phyloP scores from a whole-genome alignment of 371 early-diverging fungal species.

The Mortierella polycephala region DNA sequence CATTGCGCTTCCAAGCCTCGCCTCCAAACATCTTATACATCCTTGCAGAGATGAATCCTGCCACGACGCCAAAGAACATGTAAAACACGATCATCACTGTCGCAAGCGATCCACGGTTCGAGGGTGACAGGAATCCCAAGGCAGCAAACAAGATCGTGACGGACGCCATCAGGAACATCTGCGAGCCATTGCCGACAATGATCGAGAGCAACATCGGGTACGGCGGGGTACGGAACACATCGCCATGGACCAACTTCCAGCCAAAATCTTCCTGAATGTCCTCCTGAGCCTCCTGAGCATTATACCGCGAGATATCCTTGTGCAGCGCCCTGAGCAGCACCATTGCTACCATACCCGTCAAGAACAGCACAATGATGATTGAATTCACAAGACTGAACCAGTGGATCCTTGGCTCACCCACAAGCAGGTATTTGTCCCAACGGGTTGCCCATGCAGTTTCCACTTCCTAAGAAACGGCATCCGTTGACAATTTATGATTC shows the following conservation, averaged over 20 bases:
- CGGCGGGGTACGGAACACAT: constrained; percentile 91
- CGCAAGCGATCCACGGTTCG: constrained; percentile 91
- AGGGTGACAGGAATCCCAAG: constrained; percentile 96
- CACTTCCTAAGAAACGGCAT: constrained; percentile 55
- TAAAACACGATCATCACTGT: constrained; percentile 93
- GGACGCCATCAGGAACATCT: constrained; percentile 88
- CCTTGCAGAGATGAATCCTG: constrained; percentile 91
- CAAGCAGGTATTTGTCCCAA: constrained; percentile 92
- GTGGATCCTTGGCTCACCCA: constrained; percentile 85
- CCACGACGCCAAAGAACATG: constrained; percentile 85
- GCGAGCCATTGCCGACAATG: constrained; percentile 91
- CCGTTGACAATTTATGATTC: background rate
- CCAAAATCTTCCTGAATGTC: constrained; percentile 93
- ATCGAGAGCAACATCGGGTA: constrained; percentile 85
- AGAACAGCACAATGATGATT: constrained; percentile 87
- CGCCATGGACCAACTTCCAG: constrained; percentile 94
- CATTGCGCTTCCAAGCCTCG: constrained; percentile 85
- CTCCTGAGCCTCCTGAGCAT: constrained; percentile 78
- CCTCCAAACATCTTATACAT: constrained; percentile 96
- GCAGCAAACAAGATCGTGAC: constrained; percentile 89
- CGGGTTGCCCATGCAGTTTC: constrained; percentile 91
- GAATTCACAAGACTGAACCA: constrained; percentile 89
- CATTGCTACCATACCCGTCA: constrained; percentile 91
- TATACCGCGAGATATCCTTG: constrained; percentile 91
- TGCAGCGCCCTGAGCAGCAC: constrained; percentile 85